Evolutionary conservation across 805 yeast species (phyloP), one percentile per base, ranked within the genome.

Genomic region (Ogataea methylovora): DNA sequence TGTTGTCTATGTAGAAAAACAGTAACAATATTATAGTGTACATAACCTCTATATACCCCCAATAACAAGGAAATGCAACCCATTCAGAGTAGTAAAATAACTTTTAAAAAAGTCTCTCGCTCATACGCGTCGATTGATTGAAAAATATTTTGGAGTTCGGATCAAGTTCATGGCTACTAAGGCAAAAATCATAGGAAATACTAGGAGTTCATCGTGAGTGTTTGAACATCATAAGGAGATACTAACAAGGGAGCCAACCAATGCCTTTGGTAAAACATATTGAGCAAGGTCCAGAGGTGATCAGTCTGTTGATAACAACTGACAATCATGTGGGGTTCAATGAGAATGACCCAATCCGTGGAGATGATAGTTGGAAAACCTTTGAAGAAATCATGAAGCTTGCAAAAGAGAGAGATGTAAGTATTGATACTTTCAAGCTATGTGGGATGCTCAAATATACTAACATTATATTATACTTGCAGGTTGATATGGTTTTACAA

Each of bases 261-360:
- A 64, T 62, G 70, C 68, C 67, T 15, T 60, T 59, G 27, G 66
- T 67, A 2, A 51, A 60, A 6, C 41, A 48, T 14, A 58, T 76
- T 4, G 67, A 62, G 2, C 63, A 61, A 2, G 81, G 77, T 8
- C 32, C 26, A 4, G 32, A 30, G 11, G 15, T 20, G 16, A 30
- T 30, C 10, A 63, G 84, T 17, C 72, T 92, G 14, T 71, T 92
- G 22, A 59, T 92, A 22, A 86, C 98, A 3, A 87, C 97, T 1
- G 98, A 92, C 51, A 92, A 92, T 52, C 98, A 92, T 64, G 95
- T 92, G 14, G 98, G 98, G 1, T 88, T 79, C 54, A 76, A 77
- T 39, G 98, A 92, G 52, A 73, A 72, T 25, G 97, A 92, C 54
- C 88, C 95, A 1, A 77, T 90, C 4, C 69, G 94, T 13, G 95